Percentiles rank a stretch among this genome's conserved stretches.
These are phyloP conservation scores for Chlorella sorokiniana DNA, from an alignment of 139 green algal genomes.

Conservation along the genomic window DNA sequence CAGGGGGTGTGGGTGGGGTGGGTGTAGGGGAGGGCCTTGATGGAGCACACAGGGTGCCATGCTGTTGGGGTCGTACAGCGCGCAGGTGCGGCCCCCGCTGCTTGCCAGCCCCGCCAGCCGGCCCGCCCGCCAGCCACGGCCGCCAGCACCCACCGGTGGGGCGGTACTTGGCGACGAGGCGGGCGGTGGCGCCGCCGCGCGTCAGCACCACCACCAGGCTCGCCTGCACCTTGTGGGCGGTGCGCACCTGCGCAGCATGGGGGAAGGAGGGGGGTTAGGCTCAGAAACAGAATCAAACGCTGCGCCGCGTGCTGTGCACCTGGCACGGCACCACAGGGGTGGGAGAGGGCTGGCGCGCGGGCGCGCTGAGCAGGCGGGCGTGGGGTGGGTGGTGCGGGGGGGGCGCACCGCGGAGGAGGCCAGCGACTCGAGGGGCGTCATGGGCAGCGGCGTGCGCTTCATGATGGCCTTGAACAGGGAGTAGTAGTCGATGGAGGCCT, in stretches of 20 bases:
- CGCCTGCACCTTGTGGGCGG: constrained; percentile 79
- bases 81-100: too few species aligned
- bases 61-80: too few species aligned
- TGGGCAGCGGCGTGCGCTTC: constrained; percentile 87
- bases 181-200: constrained; percentile 84
- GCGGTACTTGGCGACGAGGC: constrained; percentile 65
- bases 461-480: constrained; percentile 92
- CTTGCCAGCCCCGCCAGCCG: background rate
- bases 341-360: too few species aligned
- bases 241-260: constrained; percentile 45
- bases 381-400: constrained; percentile 92
- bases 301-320: too few species aligned
- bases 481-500: constrained; percentile 94
- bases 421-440: constrained; percentile 94
- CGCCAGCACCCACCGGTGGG: constrained; percentile 4
- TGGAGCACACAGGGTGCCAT: background rate
- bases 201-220: constrained; percentile 92
- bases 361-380: too few species aligned
- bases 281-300: background rate
- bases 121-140: background rate
- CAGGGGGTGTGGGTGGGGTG: background rate
- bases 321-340: too few species aligned
- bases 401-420: constrained; percentile 95
- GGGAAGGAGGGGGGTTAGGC: background rate
- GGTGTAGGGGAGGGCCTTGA: background rate